Base-by-base conservation (phyloP, 768 basidiomycete genomes). In the Hemileccinum impolitum region DNA sequence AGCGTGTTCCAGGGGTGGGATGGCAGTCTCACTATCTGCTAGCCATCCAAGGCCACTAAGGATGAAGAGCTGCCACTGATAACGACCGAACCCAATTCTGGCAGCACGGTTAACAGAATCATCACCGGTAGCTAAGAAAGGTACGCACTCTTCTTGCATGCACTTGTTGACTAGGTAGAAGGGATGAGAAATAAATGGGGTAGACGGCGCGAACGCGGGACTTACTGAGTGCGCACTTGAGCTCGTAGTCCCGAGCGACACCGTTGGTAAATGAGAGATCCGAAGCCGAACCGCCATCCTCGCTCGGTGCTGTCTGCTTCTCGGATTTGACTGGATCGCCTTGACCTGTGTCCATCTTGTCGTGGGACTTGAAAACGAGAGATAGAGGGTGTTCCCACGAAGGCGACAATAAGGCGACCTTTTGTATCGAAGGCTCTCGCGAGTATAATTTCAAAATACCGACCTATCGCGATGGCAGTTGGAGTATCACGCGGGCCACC, bases 41-140 rank as follows among this genome's bases (percentile, higher is more conserved):
- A 73, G 53, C 76, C 77, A 78, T 47, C 77, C 76, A 6, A 78
- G 58, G 46, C 76, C 77, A 43, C 73, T 67, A 14, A 79, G 62
- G 21, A 69, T 17, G 56, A 79, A 77, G 26, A 79, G 68, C 54
- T 78, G 72, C 45, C 66, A 60, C 47, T 79, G 77, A 62, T 78
- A 79, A 36, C 67, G 69, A 13, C 77, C 77, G 36, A 74, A 78
- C 42, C 77, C 76, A 40, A 78, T 75, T 50, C 76, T 77, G 56
- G 40, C 11, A 31, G 9, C 21, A 26, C 11, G 4, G 15, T 59
- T 9, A 48, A 17, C 21, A 14, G 19, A 38, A 13, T 23, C 17
- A 43, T 53, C 45, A 44, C 26, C 11, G 17, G 43, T 47, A 37
- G 53, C 46, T 42, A 26, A 17, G 43, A 28, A 47, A 44, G 48